Evolutionary conservation across 495 filamentous ascomycete species (phyloP), one percentile per base, ranked within the genome.

Genomic region (Tuber borchii): DNA sequence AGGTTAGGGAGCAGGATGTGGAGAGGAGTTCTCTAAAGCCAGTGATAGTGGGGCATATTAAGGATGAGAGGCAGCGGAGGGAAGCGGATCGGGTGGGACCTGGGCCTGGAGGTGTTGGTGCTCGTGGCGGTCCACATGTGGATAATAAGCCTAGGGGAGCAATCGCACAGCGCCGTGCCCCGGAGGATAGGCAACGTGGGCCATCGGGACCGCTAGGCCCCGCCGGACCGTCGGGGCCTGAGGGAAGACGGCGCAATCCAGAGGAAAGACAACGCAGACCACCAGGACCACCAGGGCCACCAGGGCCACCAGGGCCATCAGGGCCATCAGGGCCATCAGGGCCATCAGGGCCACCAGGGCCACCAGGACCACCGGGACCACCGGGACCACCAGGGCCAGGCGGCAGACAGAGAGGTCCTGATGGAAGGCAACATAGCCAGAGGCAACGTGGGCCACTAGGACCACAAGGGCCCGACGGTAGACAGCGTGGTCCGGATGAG

Each of bases 1-100:
- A 65, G 31, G 31, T 65, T 8, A 65, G 56, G 26, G 56, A 65
- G 26, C 56, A 65, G 56, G 56, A 65, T 65, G 71, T 73, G 20
- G 78, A 79, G 42, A 74, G 78, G 51, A 71, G 74, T 37, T 75
- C 73, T 40, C 17, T 79, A 48, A 75, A 69, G 39, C 73, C 78
- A 20, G 77, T 75, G n/a, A 73, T 79, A 73, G 77, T 79, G 22
- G 73, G 69, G 3, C 42, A 70, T 20, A 71, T 56, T 65, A 72
- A 78, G 65, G 76, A n/a, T 14, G 76, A 42, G n/a, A 70, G 45
- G 26, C 22, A 48, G 26, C 22, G 20, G n/a, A 46, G 44, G 31
- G 51, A 79, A 31, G 37, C 56, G 34, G 34, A 75, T 22, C 69
- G 72, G 16, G 22, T 68, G 39, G 71, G 68, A 31, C 40, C 20